Evolutionary conservation across 140 eudicot genomes (phyloP).

Genomic region (Senecio squalidus): DNA sequence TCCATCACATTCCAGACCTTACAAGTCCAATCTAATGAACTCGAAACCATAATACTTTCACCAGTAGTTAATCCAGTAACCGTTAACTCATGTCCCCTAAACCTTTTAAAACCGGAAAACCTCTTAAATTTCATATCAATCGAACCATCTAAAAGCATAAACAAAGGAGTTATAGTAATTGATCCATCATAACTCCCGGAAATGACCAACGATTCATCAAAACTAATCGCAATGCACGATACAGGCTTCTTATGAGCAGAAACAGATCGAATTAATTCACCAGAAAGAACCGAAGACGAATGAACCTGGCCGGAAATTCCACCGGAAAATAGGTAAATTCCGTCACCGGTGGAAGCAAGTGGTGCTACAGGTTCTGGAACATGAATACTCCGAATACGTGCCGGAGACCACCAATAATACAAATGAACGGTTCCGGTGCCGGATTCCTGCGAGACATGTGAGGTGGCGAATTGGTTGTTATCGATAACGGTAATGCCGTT

Average conservation of each 20-base stretch:
- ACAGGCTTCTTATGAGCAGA: slow-evolving; percentile 29
- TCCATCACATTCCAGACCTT: slow-evolving; percentile 32
- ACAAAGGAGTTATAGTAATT: slow-evolving; percentile 17
- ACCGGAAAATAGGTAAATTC: slow-evolving; percentile 36
- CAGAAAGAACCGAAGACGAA: slow-evolving; percentile 25
- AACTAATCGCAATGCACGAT: slow-evolving; percentile 24
- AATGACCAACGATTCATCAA: slow-evolving; percentile 33
- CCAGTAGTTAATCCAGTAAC: slow-evolving; percentile 32
- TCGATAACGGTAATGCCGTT: slow-evolving; percentile 29
- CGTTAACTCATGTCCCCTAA: slow-evolving; percentile 32
- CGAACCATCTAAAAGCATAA: slow-evolving; percentile 19
- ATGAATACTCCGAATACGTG: slow-evolving; percentile 8
- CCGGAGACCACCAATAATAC: slow-evolving; percentile 38
- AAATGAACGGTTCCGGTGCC: slow-evolving; percentile 30
- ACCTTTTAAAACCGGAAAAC: not conserved
- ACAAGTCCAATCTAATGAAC: slow-evolving; percentile 43
- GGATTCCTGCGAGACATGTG: slow-evolving; percentile 34
- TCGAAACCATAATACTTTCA: slow-evolving; percentile 27
- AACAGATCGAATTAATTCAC: slow-evolving; percentile 29
- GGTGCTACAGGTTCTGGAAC: slow-evolving; percentile 52
- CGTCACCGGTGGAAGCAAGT: slow-evolving; percentile 30
- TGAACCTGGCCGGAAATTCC: slow-evolving; percentile 41
- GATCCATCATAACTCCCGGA: slow-evolving; percentile 45
- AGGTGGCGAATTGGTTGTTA: slow-evolving; percentile 29
- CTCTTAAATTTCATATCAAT: not conserved